Conservation (phyloP, 805 yeast genomes). For the Candida anglica region DNA sequence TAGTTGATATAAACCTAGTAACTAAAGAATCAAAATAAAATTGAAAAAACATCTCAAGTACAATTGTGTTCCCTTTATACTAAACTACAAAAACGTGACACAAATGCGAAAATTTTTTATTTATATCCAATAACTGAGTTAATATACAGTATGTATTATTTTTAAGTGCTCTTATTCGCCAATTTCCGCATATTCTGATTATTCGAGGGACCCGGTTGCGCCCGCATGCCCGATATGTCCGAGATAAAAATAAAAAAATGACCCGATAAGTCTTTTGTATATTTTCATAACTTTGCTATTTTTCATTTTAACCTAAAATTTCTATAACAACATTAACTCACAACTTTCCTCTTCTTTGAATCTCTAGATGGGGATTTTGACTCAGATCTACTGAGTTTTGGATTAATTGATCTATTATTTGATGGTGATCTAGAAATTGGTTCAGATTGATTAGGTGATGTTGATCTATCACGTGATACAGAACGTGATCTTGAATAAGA, state of each 20-base stretch:
- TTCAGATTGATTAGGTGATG: too few relatives aligned
- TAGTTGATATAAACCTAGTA: neutral
- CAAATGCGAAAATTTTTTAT: neutral
- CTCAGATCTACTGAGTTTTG: neutral
- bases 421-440: constrained; percentile 1
- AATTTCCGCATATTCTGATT: too few relatives aligned
- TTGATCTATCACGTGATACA: neutral
- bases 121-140: neutral
- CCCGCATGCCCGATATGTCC: too few relatives aligned
- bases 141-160: neutral
- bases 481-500: neutral
- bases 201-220: too few relatives aligned
- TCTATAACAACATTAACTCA: too few relatives aligned
- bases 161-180: constrained; percentile 2
- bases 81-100: neutral
- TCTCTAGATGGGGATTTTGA: constrained; percentile 1
- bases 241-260: too few relatives aligned
- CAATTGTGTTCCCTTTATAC: neutral
- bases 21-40: neutral
- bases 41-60: neutral
- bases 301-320: too few relatives aligned
- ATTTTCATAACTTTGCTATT: too few relatives aligned
- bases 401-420: neutral
- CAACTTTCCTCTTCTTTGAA: too few relatives aligned
- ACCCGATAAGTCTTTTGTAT: too few relatives aligned